Evolutionary conservation across 192 early-diverging fungal genomes (phyloP).

Genomic region (Coemansia reversa): DNA sequence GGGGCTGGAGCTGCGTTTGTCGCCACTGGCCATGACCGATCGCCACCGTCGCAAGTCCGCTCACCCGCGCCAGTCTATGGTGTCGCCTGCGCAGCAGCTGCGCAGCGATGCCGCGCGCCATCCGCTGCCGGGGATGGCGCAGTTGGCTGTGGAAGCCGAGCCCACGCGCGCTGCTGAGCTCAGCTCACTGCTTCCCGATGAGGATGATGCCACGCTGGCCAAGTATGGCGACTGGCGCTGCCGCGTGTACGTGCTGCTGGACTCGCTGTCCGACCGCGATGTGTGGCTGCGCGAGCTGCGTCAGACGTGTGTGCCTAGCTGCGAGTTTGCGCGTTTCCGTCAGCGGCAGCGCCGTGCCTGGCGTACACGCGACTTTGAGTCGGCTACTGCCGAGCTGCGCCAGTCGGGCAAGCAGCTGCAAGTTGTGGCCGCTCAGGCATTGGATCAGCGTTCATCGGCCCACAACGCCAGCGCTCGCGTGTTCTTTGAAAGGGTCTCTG

Average conservation of each 20-base stretch:
- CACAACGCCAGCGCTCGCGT: slow-evolving; percentile 20
- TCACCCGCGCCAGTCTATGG: slow-evolving; percentile 32
- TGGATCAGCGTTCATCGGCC: slow-evolving; percentile 19
- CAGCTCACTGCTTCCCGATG: slow-evolving; percentile 12
- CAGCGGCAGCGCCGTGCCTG: slow-evolving; percentile 29
- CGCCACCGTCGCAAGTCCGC: slow-evolving; percentile 53
- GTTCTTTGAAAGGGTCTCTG: slow-evolving; percentile 29
- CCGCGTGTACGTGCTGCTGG: slow-evolving; percentile 52
- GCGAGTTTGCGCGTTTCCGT: slow-evolving; percentile 44
- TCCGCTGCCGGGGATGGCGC: slow-evolving; percentile 10
- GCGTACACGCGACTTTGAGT: slow-evolving; percentile 27
- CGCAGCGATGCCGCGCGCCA: slow-evolving; percentile 9
- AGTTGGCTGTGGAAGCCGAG: slow-evolving; percentile 1
- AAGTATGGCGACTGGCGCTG: slow-evolving; percentile 52
- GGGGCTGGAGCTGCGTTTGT: slow-evolving; percentile 50
- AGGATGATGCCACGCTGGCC: slow-evolving; percentile 31
- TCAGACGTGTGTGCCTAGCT: slow-evolving; percentile 36
- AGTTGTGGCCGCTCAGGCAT: slow-evolving; percentile 22
- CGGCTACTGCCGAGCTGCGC: slow-evolving; percentile 30
- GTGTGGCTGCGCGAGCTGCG: slow-evolving; percentile 44
- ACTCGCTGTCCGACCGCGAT: slow-evolving; percentile 40
- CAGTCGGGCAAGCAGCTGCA: slow-evolving; percentile 32
- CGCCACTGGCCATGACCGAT: slow-evolving; percentile 54
- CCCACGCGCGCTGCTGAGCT: slow-evolving; percentile 4
- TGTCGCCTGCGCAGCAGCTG: slow-evolving; percentile 5